Conservation (phyloP, 306 rosid genomes). For the apple (Malus domestica) region ASM211411v1 NC_041796.1:4283001-4283500, state of each 20-base stretch:
- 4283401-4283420: neutral
- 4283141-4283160: neutral
- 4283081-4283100: neutral
- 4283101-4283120: neutral
- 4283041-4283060: conserved; percentile 6
- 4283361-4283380: neutral
- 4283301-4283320: neutral
- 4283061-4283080: neutral
- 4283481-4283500: neutral
- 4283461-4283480: neutral
- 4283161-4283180: conserved; percentile 18
- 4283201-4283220: neutral
- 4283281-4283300: conserved; percentile 22
- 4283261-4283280: neutral
- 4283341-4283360: conserved; percentile 18
- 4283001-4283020: conserved; percentile 18
- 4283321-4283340: conserved; percentile 10
- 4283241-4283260: conserved; percentile 11
- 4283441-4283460: neutral
- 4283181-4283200: conserved; percentile 4
- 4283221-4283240: conserved; percentile 11
- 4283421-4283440: too few species aligned
- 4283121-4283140: conserved; percentile 5
- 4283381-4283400: conserved; percentile 8
- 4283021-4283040: conserved; percentile 17